phyloP scores from a whole-genome alignment of 2,329 filamentous ascomycete species.

The Hymenoscyphus scutula region DNA sequence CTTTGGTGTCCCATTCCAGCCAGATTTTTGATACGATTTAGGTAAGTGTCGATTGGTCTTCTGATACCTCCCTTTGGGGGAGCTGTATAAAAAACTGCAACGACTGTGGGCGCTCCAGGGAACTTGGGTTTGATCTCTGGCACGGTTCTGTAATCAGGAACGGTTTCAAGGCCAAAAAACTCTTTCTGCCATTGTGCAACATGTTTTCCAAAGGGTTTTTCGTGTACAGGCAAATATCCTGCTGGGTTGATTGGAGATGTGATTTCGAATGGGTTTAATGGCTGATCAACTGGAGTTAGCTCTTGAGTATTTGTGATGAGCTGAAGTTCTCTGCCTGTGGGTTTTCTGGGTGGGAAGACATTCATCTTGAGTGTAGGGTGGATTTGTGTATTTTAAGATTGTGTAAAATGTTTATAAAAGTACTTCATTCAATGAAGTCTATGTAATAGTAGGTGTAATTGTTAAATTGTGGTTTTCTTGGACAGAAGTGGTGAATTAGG shows the following conservation, averaged over 20 bases:
- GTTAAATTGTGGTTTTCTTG: too few relatives aligned
- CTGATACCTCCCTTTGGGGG: neutral
- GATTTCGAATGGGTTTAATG: neutral
- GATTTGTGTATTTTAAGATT: too few relatives aligned
- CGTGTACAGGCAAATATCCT: neutral
- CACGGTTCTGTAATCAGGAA: neutral
- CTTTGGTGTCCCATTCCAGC: conserved; percentile 5
- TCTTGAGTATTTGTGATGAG: conserved; percentile 2
- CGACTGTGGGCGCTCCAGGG: conserved; percentile 1
- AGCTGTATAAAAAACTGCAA: neutral
- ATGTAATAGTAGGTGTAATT: too few relatives aligned
- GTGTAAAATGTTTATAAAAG: too few relatives aligned
- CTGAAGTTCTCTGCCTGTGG: conserved; percentile 4
- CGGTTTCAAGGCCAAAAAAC: neutral
- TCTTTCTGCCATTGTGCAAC: conserved; percentile 9
- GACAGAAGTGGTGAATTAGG: too few relatives aligned
- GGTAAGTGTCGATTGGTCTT: conserved; percentile 1
- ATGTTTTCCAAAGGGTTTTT: neutral
- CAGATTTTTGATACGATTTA: neutral
- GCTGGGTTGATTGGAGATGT: neutral
- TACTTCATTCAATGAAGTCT: too few relatives aligned
- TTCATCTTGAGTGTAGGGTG: neutral
- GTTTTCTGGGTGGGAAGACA: neutral
- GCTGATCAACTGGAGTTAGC: conserved; percentile 2
- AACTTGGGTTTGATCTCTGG: neutral